These are phyloP conservation scores for Colletotrichum orbiculare DNA, from an alignment of 2,329 filamentous ascomycete genomes.

Conservation along the genomic window DNA sequence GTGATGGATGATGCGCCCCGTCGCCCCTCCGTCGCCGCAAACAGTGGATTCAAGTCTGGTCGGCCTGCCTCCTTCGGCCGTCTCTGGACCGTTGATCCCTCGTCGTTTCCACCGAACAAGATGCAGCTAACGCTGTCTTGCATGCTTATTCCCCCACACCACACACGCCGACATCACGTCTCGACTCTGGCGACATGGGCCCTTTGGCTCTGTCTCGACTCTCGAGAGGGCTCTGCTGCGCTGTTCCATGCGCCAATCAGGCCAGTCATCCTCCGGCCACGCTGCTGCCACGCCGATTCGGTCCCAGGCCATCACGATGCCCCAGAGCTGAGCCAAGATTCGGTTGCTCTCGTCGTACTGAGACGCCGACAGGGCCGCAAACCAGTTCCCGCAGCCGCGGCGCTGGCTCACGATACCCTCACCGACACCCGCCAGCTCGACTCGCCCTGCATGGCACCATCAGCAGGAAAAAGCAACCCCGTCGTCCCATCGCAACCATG, in stretches of 20 bases:
- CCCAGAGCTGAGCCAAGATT: neutral
- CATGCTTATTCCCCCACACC: conserved; percentile 33
- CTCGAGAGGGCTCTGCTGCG: neutral
- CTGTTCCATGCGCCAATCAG: neutral
- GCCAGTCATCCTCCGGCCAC: neutral
- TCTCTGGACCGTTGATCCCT: conserved; percentile 12
- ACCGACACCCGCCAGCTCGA: neutral
- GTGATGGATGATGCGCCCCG: neutral
- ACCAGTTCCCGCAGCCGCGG: neutral
- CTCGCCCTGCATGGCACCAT: neutral
- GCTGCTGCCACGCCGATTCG: neutral
- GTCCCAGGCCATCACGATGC: conserved; percentile 2
- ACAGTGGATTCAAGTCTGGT: neutral
- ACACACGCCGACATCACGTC: conserved; percentile 6
- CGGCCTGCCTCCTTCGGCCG: conserved; percentile 26
- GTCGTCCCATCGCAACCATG: neutral
- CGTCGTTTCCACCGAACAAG: conserved; percentile 26
- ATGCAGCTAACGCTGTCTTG: conserved; percentile 29
- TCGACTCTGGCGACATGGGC: neutral
- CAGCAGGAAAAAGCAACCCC: conserved; percentile 16
- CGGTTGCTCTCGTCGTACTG: too few relatives aligned
- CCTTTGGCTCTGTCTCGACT: neutral
- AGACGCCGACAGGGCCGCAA: too few relatives aligned
- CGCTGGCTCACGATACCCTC: conserved; percentile 10
- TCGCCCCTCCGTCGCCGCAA: neutral